Percentiles rank a stretch among this genome's conserved stretches.
phyloP scores from a whole-genome alignment of 805 yeast species.

The Kodamaea jinghongensis region DNA sequence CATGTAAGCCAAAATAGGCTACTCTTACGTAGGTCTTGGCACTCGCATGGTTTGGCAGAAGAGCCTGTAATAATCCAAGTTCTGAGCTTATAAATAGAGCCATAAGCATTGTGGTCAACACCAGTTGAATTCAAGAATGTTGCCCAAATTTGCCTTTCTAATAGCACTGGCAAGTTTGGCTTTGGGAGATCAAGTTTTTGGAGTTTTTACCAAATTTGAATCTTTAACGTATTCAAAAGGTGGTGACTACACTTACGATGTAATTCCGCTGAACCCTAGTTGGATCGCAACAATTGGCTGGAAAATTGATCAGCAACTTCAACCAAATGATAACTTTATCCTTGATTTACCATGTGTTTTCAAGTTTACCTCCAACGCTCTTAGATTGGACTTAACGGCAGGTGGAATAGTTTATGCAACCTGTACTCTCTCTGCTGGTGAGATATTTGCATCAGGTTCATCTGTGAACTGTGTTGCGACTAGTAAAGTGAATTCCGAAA shows the following conservation, averaged over 20 bases:
- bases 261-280: slow-evolving; percentile 7
- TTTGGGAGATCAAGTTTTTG: slow-evolving; percentile 11
- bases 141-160: background rate
- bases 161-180: slow-evolving; percentile 1
- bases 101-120: too few relatives aligned
- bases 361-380: slow-evolving; percentile 16
- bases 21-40: too few relatives aligned
- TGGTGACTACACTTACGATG: slow-evolving; percentile 3
- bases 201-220: slow-evolving; percentile 17
- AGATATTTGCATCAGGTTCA: slow-evolving; percentile 4
- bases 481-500: slow-evolving; percentile 10
- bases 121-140: background rate
- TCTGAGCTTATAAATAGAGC: too few relatives aligned
- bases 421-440: slow-evolving; percentile 10
- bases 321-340: slow-evolving; percentile 26
- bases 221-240: slow-evolving; percentile 11
- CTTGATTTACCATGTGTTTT: slow-evolving; percentile 26
- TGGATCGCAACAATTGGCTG: slow-evolving; percentile 23
- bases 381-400: slow-evolving; percentile 12
- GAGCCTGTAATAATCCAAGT: too few relatives aligned
- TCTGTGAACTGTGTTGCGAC: slow-evolving; percentile 19
- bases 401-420: slow-evolving; percentile 10
- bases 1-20: too few relatives aligned
- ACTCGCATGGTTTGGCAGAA: too few relatives aligned
- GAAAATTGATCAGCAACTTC: slow-evolving; percentile 14